Percentiles rank a stretch among this genome's conserved stretches.
Conservation (phyloP, 1,139 yeast genomes). For the Diutina siamensis region DNA sequence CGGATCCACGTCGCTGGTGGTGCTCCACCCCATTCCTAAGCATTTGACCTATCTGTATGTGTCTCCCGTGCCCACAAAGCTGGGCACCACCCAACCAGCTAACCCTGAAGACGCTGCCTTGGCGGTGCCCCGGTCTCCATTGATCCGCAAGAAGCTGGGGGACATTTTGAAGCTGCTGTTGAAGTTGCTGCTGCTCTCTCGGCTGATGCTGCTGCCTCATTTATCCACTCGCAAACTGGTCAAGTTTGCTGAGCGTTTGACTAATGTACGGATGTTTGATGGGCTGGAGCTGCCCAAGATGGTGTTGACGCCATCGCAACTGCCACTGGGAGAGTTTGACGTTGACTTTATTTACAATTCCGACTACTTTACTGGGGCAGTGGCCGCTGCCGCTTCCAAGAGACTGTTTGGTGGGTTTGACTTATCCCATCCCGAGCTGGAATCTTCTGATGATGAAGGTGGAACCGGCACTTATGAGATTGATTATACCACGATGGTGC, state of each 20-base stretch:
- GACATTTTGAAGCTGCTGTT: slow-evolving; percentile 3
- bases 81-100: neutral
- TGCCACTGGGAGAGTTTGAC: slow-evolving; percentile 5
- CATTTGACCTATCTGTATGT: neutral
- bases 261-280: slow-evolving; percentile 5
- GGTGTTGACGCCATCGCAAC: slow-evolving; percentile 1
- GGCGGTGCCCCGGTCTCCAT: neutral
- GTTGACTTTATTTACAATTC: neutral
- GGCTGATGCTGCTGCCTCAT: slow-evolving; percentile 5
- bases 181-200: neutral
- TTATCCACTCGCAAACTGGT: neutral
- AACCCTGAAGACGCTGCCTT: neutral
- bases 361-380: neutral
- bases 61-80: neutral
- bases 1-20: no score
- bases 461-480: neutral
- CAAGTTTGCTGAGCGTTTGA: slow-evolving; percentile 5
- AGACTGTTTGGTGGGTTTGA: slow-evolving; percentile 1
- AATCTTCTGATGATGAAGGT: neutral
- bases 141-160: neutral
- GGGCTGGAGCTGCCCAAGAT: neutral
- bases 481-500: neutral
- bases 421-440: neutral
- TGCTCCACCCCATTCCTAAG: neutral
- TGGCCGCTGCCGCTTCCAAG: neutral